A percentile compares a stretch with the other conserved stretches of the same genome.
These are phyloP conservation scores for Diaporthe citri DNA, from an alignment of 2,329 filamentous ascomycete species.

Conservation along the genomic window DNA sequence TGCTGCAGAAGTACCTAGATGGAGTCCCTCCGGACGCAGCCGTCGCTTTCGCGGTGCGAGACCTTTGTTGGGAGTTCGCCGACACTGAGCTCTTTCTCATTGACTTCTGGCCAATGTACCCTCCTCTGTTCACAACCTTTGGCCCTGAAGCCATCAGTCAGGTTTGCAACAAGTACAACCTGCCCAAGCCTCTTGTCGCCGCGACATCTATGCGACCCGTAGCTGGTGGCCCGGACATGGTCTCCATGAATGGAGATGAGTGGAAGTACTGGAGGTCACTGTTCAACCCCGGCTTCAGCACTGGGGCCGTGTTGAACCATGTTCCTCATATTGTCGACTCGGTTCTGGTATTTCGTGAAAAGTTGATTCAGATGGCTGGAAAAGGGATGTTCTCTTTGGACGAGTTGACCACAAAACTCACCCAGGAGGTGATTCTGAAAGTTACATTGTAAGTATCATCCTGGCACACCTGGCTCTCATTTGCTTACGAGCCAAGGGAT, in stretches of 20 bases:
- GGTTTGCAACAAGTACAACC: slow-evolving; percentile 16
- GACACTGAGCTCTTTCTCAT: slow-evolving; percentile 29
- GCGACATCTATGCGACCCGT: slow-evolving; percentile 4
- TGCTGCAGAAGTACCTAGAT: slow-evolving; percentile 23
- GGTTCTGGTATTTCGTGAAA: slow-evolving; percentile 16
- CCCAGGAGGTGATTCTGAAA: slow-evolving; percentile 15
- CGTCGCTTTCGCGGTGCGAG: slow-evolving; percentile 7
- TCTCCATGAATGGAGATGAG: slow-evolving; percentile 30
- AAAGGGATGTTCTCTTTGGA: slow-evolving; percentile 25
- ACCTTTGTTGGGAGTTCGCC: not conserved
- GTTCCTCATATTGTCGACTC: slow-evolving; percentile 25
- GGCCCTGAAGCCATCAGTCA: slow-evolving; percentile 14
- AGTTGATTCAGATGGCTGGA: not conserved
- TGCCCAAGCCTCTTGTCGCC: slow-evolving; percentile 12
- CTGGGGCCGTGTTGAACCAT: not conserved
- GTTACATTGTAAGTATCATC: slow-evolving; percentile 10
- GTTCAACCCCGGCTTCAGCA: slow-evolving; percentile 34
- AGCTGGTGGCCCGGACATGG: slow-evolving; percentile 19
- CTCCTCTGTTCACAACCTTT: slow-evolving; percentile 9
- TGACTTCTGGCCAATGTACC: slow-evolving; percentile 26
- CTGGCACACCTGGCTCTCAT: not conserved
- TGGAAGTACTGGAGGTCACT: slow-evolving; percentile 36
- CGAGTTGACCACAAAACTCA: slow-evolving; percentile 15
- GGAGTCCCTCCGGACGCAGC: slow-evolving; percentile 12
- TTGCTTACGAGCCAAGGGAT: not conserved